These are phyloP conservation scores for Tetracentron sinense DNA, from an alignment of 164 flowering plant species.

Conservation along the genomic window DNA sequence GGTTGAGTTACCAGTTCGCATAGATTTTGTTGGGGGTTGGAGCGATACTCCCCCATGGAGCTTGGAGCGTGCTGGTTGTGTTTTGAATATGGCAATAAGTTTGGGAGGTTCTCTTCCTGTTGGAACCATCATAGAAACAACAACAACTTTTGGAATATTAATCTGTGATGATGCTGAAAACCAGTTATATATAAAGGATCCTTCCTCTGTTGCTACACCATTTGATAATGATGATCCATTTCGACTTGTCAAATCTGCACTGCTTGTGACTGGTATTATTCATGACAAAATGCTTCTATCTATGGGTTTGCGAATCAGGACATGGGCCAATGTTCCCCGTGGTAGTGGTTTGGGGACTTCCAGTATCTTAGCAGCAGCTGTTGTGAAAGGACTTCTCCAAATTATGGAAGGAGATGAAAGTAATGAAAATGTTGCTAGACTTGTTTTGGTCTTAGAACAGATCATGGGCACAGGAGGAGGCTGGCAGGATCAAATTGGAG, in stretches of 20 bases:
- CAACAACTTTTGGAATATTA: constrained; percentile 40
- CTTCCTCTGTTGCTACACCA: constrained; percentile 57
- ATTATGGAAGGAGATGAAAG: constrained; percentile 70
- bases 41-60: constrained; percentile 99
- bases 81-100: constrained; percentile 86
- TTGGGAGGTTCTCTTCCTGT: constrained; percentile 79
- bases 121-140: constrained; percentile 76
- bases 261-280: constrained; percentile 72
- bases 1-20: constrained; percentile 89
- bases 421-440: constrained; percentile 89
- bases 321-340: constrained; percentile 97
- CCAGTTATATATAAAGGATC: constrained; percentile 46
- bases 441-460: constrained; percentile 89
- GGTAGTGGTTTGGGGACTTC: constrained; percentile 99
- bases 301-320: constrained; percentile 56
- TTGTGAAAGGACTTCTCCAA: constrained; percentile 87
- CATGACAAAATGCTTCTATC: constrained; percentile 38
- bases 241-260: constrained; percentile 91
- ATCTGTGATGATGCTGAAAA: constrained; percentile 72
- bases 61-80: constrained; percentile 96
- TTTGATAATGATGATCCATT: constrained; percentile 74
- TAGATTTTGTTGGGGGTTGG: constrained; percentile 99
- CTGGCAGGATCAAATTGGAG: constrained; percentile 99
- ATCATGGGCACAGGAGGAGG: constrained; percentile 99
- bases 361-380: constrained; percentile 96